A percentile compares a stretch with the other conserved stretches of the same genome.
These are phyloP conservation scores for Lolium multiflorum DNA, from an alignment of 176 grass and related monocot genomes.

Conservation along the genomic window DNA sequence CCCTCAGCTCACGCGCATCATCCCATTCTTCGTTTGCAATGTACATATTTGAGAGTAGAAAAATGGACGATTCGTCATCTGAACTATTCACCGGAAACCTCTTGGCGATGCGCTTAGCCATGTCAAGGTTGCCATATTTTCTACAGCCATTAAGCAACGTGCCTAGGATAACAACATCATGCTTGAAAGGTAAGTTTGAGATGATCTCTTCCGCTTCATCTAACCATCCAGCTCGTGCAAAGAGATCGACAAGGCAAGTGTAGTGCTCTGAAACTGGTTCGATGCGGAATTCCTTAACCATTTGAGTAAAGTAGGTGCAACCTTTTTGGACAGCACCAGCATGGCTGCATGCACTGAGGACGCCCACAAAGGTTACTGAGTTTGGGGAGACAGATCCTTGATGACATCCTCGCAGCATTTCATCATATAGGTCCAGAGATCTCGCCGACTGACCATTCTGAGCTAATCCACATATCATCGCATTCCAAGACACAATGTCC, in stretches of 20 bases:
- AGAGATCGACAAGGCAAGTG: constrained; percentile 23
- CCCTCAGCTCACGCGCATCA: constrained; percentile 37
- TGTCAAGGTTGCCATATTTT: constrained; percentile 11
- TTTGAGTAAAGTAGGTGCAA: constrained; percentile 20
- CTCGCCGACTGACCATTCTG: background rate
- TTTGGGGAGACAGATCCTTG: constrained; percentile 11
- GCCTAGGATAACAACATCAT: constrained; percentile 29
- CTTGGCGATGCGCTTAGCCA: constrained; percentile 11
- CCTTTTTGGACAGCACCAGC: constrained; percentile 22
- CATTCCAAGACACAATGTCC: constrained; percentile 22
- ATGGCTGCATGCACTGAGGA: constrained; percentile 24
- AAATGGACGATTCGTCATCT: background rate
- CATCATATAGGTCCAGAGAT: background rate
- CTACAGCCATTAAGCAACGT: constrained; percentile 6
- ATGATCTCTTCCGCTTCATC: constrained; percentile 11
- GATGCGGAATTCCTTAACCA: constrained; percentile 9
- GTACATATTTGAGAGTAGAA: constrained; percentile 39
- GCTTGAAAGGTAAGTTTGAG: constrained; percentile 9
- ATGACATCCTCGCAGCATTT: background rate
- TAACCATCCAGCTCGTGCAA: constrained; percentile 23
- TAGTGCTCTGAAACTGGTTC: constrained; percentile 25
- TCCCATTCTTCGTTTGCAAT: constrained; percentile 38
- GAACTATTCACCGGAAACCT: background rate
- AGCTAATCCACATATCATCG: constrained; percentile 16
- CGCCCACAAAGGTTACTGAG: constrained; percentile 11